Conservation (phyloP, 1,284 basidiomycete genomes). For the Tilletiaria anomala region DNA sequence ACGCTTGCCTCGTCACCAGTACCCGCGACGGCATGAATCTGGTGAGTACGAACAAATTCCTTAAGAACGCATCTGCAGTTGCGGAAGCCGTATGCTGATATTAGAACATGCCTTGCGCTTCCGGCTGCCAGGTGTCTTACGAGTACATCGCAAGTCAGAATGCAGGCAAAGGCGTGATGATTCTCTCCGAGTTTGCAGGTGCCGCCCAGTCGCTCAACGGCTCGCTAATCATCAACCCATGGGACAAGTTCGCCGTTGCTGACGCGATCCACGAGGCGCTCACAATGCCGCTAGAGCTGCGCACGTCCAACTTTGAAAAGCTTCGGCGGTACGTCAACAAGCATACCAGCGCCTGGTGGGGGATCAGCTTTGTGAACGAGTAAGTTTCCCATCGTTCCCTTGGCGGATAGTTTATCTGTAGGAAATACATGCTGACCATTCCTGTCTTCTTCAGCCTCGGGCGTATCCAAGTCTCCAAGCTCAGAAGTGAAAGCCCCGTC, state of each 20-base stretch:
- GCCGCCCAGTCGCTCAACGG: constrained; percentile 60
- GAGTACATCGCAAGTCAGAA: constrained; percentile 96
- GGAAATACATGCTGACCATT: too few species aligned
- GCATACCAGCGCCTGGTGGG: constrained; percentile 38
- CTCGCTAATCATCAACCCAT: constrained; percentile 38
- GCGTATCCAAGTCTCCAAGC: too few species aligned
- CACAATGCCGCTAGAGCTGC: constrained; percentile 64
- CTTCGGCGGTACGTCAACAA: constrained; percentile 54
- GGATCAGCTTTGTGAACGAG: constrained; percentile 8
- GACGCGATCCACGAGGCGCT: constrained; percentile 88
- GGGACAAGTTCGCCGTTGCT: constrained; percentile 66
- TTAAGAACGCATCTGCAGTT: too few species aligned
- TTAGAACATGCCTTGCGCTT: too few species aligned
- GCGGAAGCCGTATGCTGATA: too few species aligned
- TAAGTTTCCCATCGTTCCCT: too few species aligned
- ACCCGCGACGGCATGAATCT: constrained; percentile 98
- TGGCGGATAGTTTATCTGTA: too few species aligned
- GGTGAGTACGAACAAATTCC: too few species aligned
- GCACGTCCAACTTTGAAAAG: constrained; percentile 78
- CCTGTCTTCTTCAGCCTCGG: too few species aligned
- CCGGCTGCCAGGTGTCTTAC: constrained; percentile 95
- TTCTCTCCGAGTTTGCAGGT: constrained; percentile 93
- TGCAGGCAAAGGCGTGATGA: constrained; percentile 83
- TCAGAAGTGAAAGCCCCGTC: too few species aligned
- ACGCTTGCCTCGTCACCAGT: constrained; percentile 86